phyloP scores from a whole-genome alignment of 1,284 basidiomycete genomes.

The Moesziomyces parantarcticus region DNA sequence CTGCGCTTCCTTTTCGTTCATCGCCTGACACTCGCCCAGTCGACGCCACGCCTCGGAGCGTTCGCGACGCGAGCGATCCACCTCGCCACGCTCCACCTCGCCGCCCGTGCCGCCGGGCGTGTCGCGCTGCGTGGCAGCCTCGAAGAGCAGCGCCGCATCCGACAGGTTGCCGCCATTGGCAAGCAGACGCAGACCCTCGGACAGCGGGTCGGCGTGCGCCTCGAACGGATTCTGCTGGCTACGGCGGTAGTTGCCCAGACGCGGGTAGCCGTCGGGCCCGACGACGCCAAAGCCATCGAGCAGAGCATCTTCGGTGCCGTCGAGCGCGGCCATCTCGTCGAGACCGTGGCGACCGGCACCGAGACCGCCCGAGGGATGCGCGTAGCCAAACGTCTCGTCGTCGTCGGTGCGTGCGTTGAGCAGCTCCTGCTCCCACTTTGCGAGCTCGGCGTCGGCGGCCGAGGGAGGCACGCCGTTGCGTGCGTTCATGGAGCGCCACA shows the following conservation, averaged over 20 bases:
- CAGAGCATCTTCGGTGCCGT: conserved; percentile 60
- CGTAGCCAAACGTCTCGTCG: conserved; percentile 69
- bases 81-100: conserved; percentile 79
- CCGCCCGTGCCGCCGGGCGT: conserved; percentile 43
- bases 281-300: conserved; percentile 58
- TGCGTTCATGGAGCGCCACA: conserved; percentile 65
- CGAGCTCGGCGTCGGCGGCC: conserved; percentile 68
- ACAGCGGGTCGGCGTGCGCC: conserved; percentile 70
- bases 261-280: conserved; percentile 61
- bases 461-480: conserved; percentile 42
- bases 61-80: conserved; percentile 56
- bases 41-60: conserved; percentile 89
- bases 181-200: conserved; percentile 75
- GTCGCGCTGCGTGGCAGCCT: conserved; percentile 76
- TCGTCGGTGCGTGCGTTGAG: conserved; percentile 74
- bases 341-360: conserved; percentile 53
- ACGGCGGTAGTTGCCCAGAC: conserved; percentile 59
- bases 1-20: conserved; percentile 82
- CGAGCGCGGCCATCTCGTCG: conserved; percentile 57
- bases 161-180: conserved; percentile 82
- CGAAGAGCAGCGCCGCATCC: conserved; percentile 83
- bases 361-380: conserved; percentile 63
- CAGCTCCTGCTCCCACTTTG: conserved; percentile 77
- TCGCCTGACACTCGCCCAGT: conserved; percentile 90
- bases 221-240: conserved; percentile 75